Evolutionary conservation across 768 basidiomycete genomes (phyloP), one percentile per base, ranked within the genome.

Genomic region (Lenzites betulinus): DNA sequence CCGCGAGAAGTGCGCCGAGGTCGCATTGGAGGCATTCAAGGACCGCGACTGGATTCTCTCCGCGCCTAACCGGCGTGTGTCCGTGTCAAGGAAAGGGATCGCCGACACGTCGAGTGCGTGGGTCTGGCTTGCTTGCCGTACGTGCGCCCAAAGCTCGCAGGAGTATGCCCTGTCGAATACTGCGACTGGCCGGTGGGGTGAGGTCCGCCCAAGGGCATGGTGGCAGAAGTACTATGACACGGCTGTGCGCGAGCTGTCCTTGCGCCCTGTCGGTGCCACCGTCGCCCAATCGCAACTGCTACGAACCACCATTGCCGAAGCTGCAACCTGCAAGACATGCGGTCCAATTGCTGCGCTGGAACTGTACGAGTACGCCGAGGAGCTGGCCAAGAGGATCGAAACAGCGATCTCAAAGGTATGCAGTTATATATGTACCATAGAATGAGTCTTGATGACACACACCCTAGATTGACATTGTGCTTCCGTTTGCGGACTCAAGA

Each of bases 21-120:
- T 38, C 22, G 60, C 54, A 3, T 50, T 18, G n/a, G 33, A 16
- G 5, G 13, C n/a, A 11, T 12, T 52, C 4, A 30, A 22, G 23
- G 43, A 53, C 30, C 20, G 22, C 18, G 35, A 52, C 8, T 48
- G 35, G 55, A 44, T 53, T 18, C 18, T 25, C n/a, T 23, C 28
- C 11, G 41, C 47, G 0, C 3, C 15, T 20, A n/a, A 39, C n/a
- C 49, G 36, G 26, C 6, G 7, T 23, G 25, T 57, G 16, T 3
- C 2, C 38, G 38, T 57, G 20, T 57, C 55, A 13, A 49, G 55
- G 47, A 57, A 57, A 25, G 58, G 58, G 22, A 51, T 46, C 22
- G 44, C 42, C 7, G 48, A 46, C 36, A 3, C 20, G 12, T 47
- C 54, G 15, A 22, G 4, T 5, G 23, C 36, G 20, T 57, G 56